Evolutionary conservation across 768 basidiomycete species (phyloP), one percentile per base, ranked within the genome.

Genomic region (Boletus rex-veris): DNA sequence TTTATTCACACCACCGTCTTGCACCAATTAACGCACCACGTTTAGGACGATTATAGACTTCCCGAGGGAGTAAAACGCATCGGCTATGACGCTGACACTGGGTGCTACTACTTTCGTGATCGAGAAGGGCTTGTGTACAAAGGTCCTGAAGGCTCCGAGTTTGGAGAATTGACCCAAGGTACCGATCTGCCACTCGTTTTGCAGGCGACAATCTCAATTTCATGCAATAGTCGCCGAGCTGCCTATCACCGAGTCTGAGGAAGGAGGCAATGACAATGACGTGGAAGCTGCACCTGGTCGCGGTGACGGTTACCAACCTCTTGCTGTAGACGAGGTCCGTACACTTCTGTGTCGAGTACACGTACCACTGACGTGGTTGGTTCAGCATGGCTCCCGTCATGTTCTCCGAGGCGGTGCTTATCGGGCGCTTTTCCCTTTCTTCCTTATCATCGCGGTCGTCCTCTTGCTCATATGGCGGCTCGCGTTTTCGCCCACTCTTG

Each of bases 41-140:
- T 54, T 12, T 53, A 81, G 80, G 80, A 81, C 53, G 72, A 73
- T n/a, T 77, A 79, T 60, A 74, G 80, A 57, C 75, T 81, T 48
- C 80, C 80, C 2, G 75, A 75, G 48, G 80, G 80, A 39, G 70
- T 80, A 65, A 74, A 81, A 56, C 82, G 89, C 33, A 80, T 87
- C 52, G 89, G 88, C 11, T 91, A 90, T 64, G 89, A 92, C 70
- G 73, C 84, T 4, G 89, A 91, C 72, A 76, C 77, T 2, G 78
- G 80, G 45, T 73, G 78, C 45, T 90, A 90, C 73, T 77, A 78
- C 64, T 91, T 84, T 71, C 77, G 77, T 24, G 82, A 83, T 66
- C 52, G 52, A 3, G 77, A 76, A 44, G 86, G 88, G 10, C 71
- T 66, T 8, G 64, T 69, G 57, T 83, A 63, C 85, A 83, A 82